These are phyloP conservation scores for Pleoardoris graminearum DNA, from an alignment of 2,329 filamentous ascomycete genomes.

Conservation along the genomic window DNA sequence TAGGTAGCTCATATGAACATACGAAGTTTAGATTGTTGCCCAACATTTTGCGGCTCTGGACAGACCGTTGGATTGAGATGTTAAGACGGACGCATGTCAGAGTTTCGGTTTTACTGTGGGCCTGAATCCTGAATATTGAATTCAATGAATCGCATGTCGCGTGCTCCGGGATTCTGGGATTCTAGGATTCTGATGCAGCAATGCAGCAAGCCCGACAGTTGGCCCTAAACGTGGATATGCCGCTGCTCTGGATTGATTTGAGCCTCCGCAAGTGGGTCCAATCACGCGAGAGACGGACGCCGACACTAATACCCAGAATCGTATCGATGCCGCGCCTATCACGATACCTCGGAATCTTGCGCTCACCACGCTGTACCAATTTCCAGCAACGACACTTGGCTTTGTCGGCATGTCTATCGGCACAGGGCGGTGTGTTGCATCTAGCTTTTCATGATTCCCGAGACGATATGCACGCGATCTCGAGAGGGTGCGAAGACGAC, in stretches of 20 bases:
- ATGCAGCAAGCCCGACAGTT: not conserved
- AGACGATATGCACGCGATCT: not conserved
- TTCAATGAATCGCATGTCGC: conserved; percentile 1
- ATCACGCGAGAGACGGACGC: not conserved
- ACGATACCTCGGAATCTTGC: not conserved
- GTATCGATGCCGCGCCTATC: not conserved
- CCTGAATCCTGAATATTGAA: too few species aligned
- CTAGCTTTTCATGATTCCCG: not conserved
- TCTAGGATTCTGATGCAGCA: too few species aligned
- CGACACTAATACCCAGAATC: not conserved
- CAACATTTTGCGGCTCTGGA: too few species aligned
- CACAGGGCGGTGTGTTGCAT: not conserved
- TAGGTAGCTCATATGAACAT: too few species aligned
- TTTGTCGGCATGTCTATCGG: not conserved
- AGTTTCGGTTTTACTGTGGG: too few species aligned
- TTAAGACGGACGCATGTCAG: not conserved
- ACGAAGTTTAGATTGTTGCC: too few species aligned
- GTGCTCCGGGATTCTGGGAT: not conserved
- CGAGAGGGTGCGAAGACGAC: not conserved
- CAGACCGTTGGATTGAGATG: not conserved
- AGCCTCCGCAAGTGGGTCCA: not conserved
- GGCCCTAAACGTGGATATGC: not conserved
- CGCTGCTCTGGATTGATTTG: not conserved
- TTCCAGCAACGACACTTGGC: not conserved
- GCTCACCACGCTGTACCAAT: not conserved